Base-by-base conservation (phyloP, 805 yeast genomes). In the Wickerhamomyces queroliae region DNA sequence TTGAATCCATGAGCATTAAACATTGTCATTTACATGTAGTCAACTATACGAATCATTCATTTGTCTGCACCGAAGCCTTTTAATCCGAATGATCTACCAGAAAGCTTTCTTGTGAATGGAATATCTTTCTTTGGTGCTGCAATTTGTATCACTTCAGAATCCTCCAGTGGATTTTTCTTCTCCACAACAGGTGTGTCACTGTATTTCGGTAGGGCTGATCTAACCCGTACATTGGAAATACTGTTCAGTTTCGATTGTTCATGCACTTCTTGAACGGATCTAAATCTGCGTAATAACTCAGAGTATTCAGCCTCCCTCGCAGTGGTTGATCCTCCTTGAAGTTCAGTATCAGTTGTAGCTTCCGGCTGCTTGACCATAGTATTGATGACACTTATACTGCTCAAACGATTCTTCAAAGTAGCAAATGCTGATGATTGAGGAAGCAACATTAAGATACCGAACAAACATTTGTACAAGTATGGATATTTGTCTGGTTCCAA, bases 391-490 rank as follows among this genome's bases (percentile, higher is more conserved):
- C 75, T 66, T 20, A 64, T 64, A 46, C 69, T 63, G 38, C 54
- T 75, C 37, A 93, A 67, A 43, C 99, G 70, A 52, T 82, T 85
- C 47, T 83, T 83, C 47, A 93, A 68, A 0, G 85, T 78, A n/a
- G 74, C 78, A 57, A 87, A 93, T 0, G 98, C 95, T 11, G 86
- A 74, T 0, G 96, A 87, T 58, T 93, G 99, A 0, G 99, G 99
- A 36, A 93, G 62, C 5, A 93, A 70, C 99, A 93, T 93, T 43
- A 93, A 66, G 23, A 93, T 73, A 2, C 98, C 99, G 58, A 88
- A 93, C 23, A 93, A 70, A 38, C 96, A 85, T 56, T 88, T 87
- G 69, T 83, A 86, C 25, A 93, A 64, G 52, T 74, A 84, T 1
- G 95, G 95, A 55, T 84, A 74, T 46, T 74, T 76, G 35, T 81